Evolutionary conservation across 352 stramenopile genomes (phyloP), one percentile per base, ranked within the genome.

Genomic region (Pythium pyrilobum): DNA sequence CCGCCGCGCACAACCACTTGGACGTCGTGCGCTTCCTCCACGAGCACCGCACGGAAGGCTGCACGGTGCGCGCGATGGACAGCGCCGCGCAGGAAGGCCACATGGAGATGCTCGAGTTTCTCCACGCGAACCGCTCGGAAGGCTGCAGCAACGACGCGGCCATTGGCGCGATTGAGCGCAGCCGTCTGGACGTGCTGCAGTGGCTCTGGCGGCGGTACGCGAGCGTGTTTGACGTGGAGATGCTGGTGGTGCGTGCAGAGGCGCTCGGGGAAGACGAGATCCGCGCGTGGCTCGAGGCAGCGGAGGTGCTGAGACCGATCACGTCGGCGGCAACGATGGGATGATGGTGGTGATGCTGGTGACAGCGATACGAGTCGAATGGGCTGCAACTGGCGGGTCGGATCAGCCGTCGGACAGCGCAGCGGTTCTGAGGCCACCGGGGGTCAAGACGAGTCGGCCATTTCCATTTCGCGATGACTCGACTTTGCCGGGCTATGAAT

Each of bases 21-120:
- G 50, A 67, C 0, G 69, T 81, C 9, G 67, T 89, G 23, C 58
- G 64, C 29, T 89, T 76, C 64, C 62, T 89, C 16, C 70, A 79
- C 48, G 40, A 55, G 18, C 67, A 87, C 42, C 72, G 79, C 15
- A 68, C 55, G 2, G 77, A 89, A 62, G 79, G 74, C 23, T 89
- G 72, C 20, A 67, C 59, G 7, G 59, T 67, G 24, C 52, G 48
- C 1, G 59, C 59, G 4, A 67, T 67, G 59, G 59, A 67, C 44
- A 54, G 47, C 29, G 59, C 59, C 15, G 59, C 59, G 6, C 48
- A 54, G 18, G 59, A 67, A 56, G 59, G 59, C 16, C 29, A 67
- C 37, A 55, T 67, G 52, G 52, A 62, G 9, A 29, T 67, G 23
- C 52, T 67, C 52, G 59, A 67, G 59, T 67, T 56, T 44, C 48